A percentile compares a stretch with the other conserved stretches of the same genome.
Evolutionary conservation across 2,329 filamentous ascomycete species (phyloP).

Genomic region (Neonectria punicea): DNA sequence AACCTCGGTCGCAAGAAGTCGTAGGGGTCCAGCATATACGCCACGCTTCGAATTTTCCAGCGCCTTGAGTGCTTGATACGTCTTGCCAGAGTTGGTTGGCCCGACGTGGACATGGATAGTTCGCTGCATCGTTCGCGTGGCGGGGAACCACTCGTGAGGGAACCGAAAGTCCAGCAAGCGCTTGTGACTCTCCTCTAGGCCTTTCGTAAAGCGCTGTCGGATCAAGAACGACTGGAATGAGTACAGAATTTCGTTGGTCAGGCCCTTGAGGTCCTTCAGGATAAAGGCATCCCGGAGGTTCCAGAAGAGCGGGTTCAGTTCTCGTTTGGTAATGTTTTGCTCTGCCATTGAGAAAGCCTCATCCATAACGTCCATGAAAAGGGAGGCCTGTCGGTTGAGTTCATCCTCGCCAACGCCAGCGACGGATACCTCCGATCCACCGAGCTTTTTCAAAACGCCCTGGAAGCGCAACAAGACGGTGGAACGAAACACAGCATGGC

Average conservation of each 20-base stretch:
- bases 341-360: constrained; percentile 59
- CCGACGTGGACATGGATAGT: constrained; percentile 94
- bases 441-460: constrained; percentile 44
- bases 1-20: constrained; percentile 93
- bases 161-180: constrained; percentile 84
- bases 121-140: constrained; percentile 80
- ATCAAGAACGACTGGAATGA: constrained; percentile 75
- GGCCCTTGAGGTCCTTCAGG: constrained; percentile 58
- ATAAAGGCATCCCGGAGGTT: constrained; percentile 70
- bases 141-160: constrained; percentile 92
- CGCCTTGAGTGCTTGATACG: constrained; percentile 89
- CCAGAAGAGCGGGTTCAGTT: constrained; percentile 66
- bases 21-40: constrained; percentile 89
- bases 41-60: constrained; percentile 80
- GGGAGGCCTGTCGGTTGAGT: constrained; percentile 55
- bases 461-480: constrained; percentile 52
- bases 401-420: constrained; percentile 50
- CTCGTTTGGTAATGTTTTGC: constrained; percentile 49
- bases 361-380: constrained; percentile 59
- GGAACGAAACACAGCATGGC: constrained; percentile 48
- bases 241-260: constrained; percentile 71
- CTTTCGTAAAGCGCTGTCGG: constrained; percentile 65
- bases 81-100: constrained; percentile 98
- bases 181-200: constrained; percentile 67
- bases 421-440: constrained; percentile 36